Evolutionary conservation across 257 asterid genomes (phyloP).

Genomic region (Solanum phureja): DNA sequence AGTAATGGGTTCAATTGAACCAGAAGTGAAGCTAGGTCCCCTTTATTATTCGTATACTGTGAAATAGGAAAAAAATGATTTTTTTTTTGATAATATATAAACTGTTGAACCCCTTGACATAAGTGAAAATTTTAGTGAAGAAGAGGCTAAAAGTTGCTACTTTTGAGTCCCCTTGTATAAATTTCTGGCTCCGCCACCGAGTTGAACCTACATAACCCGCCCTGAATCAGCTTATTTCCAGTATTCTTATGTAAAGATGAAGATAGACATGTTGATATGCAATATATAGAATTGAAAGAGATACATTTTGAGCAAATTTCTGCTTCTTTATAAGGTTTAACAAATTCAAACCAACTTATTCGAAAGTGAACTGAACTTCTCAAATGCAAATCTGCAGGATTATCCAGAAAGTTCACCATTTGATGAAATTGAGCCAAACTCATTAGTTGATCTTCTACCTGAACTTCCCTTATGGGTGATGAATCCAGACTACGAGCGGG

Average conservation of each 20-base stretch:
- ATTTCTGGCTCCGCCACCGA: too few species aligned
- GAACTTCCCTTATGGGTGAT: conserved; percentile 76
- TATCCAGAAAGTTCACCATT: neutral
- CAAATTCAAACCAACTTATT: neutral
- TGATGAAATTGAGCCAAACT: conserved; percentile 13
- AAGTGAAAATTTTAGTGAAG: too few species aligned
- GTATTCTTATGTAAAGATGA: neutral
- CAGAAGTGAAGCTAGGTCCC: neutral
- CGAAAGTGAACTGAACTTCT: neutral
- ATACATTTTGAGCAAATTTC: neutral
- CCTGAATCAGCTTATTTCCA: neutral
- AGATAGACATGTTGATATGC: neutral
- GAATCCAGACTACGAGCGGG: conserved; percentile 80
- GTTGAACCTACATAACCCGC: neutral
- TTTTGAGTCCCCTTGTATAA: too few species aligned
- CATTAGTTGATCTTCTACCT: conserved; percentile 39
- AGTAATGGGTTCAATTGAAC: neutral
- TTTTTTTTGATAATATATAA: neutral
- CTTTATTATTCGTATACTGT: neutral
- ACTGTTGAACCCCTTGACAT: neutral
- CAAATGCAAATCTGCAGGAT: neutral
- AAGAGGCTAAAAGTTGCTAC: too few species aligned
- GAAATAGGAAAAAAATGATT: neutral
- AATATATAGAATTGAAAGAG: neutral
- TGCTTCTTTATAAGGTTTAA: neutral